A percentile compares a stretch with the other conserved stretches of the same genome.
phyloP scores from a whole-genome alignment of 208 protist genomes.

The Phytomonas serpens region DNA sequence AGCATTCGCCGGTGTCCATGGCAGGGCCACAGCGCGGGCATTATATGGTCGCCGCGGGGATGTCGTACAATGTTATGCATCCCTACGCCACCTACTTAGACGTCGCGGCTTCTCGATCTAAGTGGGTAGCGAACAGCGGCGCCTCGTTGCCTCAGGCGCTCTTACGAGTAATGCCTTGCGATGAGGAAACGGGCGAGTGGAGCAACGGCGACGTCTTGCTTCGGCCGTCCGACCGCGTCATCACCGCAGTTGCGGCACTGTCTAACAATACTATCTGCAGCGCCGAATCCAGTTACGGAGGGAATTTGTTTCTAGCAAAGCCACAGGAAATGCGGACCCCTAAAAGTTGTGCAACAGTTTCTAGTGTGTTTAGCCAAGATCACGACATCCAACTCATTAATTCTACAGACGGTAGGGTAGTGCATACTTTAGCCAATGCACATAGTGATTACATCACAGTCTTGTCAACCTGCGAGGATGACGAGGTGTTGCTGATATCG shows the following conservation, averaged over 20 bases:
- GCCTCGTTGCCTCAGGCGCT: neutral
- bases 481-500: constrained; percentile 51
- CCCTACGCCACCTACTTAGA: constrained; percentile 22
- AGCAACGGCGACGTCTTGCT: constrained; percentile 39
- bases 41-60: constrained; percentile 48
- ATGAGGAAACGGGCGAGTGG: constrained; percentile 52
- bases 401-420: constrained; percentile 27
- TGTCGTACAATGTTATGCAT: constrained; percentile 21
- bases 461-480: constrained; percentile 42
- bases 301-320: neutral
- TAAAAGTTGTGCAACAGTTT: neutral
- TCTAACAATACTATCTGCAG: constrained; percentile 41
- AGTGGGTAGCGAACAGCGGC: neutral
- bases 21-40: constrained; percentile 33
- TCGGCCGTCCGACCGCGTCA: constrained; percentile 27
- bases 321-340: neutral
- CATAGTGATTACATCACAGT: constrained; percentile 75
- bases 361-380: constrained; percentile 8
- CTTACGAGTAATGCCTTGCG: constrained; percentile 35
- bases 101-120: neutral
- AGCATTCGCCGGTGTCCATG: constrained; percentile 35
- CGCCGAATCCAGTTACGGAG: constrained; percentile 27
- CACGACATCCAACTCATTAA: constrained; percentile 42
- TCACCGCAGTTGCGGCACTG: constrained; percentile 66
- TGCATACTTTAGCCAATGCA: constrained; percentile 30